phyloP scores from a whole-genome alignment of 139 green algal genomes.

The Nannochloris sp. region DNA sequence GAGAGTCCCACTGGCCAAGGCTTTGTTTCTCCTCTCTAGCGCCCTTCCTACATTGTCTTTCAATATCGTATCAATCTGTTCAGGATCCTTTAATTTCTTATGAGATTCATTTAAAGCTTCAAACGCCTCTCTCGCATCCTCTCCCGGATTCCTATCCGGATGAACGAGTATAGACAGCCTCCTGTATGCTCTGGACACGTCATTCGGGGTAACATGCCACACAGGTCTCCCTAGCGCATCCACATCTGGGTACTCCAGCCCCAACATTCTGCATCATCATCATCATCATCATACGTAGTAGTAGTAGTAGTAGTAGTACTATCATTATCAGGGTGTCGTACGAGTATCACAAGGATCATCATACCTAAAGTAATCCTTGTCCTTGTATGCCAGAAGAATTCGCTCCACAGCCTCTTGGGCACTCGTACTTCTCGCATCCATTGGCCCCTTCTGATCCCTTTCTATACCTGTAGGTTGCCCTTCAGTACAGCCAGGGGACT shows the following conservation, averaged over 20 bases:
- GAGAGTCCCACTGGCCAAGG: conserved; percentile 37
- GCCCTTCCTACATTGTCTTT: conserved; percentile 28
- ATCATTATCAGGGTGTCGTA: not conserved
- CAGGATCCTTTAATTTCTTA: conserved; percentile 44
- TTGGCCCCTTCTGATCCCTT: not conserved
- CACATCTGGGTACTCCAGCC: conserved; percentile 44
- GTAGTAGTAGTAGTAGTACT: conserved; percentile 2
- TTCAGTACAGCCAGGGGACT: too few species aligned
- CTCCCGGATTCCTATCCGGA: conserved; percentile 63
- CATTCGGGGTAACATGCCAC: conserved; percentile 40
- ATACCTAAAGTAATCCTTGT: conserved; percentile 61
- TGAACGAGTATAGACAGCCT: conserved; percentile 67
- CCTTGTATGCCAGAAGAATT: conserved; percentile 51
- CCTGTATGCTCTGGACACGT: conserved; percentile 60
- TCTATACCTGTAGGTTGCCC: not conserved
- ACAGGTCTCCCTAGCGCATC: conserved; percentile 52
- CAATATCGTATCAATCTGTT: conserved; percentile 42
- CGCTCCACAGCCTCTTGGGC: conserved; percentile 38
- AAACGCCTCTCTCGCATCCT: conserved; percentile 47
- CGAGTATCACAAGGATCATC: conserved; percentile 2
- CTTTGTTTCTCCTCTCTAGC: conserved; percentile 24
- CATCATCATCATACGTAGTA: not conserved
- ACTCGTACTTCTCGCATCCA: conserved; percentile 16
- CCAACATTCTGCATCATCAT: conserved; percentile 29
- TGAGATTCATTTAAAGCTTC: conserved; percentile 62